These are phyloP conservation scores for Dictyostelium citrinum DNA, from an alignment of 78 protist genomes.

Conservation along the genomic window DNA sequence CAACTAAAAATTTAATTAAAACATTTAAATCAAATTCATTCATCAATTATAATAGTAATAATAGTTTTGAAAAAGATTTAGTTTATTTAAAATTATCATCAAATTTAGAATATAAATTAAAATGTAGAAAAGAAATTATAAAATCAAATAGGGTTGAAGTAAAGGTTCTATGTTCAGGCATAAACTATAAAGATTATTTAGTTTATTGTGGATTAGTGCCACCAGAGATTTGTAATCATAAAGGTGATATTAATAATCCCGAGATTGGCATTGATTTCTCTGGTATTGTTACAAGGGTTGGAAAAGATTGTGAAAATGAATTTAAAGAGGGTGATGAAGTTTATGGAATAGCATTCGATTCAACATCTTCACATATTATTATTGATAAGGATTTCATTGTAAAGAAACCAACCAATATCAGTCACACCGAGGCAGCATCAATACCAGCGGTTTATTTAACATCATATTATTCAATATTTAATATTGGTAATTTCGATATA, in stretches of 20 bases:
- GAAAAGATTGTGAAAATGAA: neutral
- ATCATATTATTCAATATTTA: constrained; percentile 11
- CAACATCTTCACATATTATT: neutral
- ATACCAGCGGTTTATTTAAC: constrained; percentile 42
- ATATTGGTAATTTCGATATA: constrained; percentile 5
- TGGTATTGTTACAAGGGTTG: constrained; percentile 31
- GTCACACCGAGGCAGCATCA: constrained; percentile 25
- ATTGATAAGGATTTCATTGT: neutral
- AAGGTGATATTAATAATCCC: neutral
- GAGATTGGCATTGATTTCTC: constrained; percentile 53
- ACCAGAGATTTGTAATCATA: neutral
- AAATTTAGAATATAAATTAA: neutral
- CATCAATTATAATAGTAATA: too few relatives aligned
- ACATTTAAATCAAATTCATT: neutral
- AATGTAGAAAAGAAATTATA: neutral
- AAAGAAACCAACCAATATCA: neutral
- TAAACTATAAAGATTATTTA: constrained; percentile 40
- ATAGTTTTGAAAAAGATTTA: neutral
- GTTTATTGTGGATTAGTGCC: neutral
- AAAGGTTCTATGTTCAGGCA: neutral
- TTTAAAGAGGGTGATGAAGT: constrained; percentile 47
- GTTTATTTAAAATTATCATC: neutral
- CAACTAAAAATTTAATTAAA: neutral
- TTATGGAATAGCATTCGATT: neutral
- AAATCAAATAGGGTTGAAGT: neutral